Percentiles rank a stretch among this genome's conserved stretches.
Evolutionary conservation across 2,329 filamentous ascomycete species (phyloP).

Genomic region (Aspergillus oerlinghausenensis): DNA sequence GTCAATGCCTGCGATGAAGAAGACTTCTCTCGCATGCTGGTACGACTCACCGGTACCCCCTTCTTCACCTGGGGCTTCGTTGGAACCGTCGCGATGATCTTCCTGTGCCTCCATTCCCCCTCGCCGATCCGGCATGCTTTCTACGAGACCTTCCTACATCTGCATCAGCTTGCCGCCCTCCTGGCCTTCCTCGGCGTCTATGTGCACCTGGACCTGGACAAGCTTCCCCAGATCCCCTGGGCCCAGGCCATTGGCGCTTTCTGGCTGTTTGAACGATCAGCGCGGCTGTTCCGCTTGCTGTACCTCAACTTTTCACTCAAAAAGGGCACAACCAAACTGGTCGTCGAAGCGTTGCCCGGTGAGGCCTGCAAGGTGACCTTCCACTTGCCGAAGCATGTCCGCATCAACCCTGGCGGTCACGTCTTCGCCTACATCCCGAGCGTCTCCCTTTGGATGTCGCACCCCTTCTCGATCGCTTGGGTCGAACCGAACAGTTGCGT

Average conservation of each 20-base stretch:
- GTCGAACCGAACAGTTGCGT: conserved; percentile 31
- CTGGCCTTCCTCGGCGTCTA: conserved; percentile 43
- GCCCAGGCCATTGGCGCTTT: conserved; percentile 32
- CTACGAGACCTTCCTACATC: conserved; percentile 45
- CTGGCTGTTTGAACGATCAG: conserved; percentile 41
- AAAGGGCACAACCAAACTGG: conserved; percentile 47
- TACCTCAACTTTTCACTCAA: conserved; percentile 52
- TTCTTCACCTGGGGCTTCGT: conserved; percentile 46
- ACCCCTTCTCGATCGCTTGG: conserved; percentile 48
- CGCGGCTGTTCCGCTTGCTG: conserved; percentile 46
- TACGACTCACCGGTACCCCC: conserved; percentile 29
- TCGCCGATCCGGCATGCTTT: conserved; percentile 44
- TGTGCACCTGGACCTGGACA: conserved; percentile 40
- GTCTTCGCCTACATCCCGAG: conserved; percentile 58
- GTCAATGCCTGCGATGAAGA: conserved; percentile 56
- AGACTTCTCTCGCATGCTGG: conserved; percentile 28
- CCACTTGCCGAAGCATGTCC: conserved; percentile 52
- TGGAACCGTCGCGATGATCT: conserved; percentile 37
- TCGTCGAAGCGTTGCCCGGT: conserved; percentile 55
- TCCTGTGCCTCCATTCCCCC: conserved; percentile 41
- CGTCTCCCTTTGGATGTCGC: conserved; percentile 45
- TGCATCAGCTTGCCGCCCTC: conserved; percentile 44
- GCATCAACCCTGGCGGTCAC: conserved; percentile 53
- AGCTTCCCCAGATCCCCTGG: conserved; percentile 40
- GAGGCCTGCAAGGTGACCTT: conserved; percentile 60